Percentiles rank a stretch among this genome's conserved stretches.
phyloP scores from a whole-genome alignment of 352 stramenopile genomes.

The Globisporangium cystogenes region DNA sequence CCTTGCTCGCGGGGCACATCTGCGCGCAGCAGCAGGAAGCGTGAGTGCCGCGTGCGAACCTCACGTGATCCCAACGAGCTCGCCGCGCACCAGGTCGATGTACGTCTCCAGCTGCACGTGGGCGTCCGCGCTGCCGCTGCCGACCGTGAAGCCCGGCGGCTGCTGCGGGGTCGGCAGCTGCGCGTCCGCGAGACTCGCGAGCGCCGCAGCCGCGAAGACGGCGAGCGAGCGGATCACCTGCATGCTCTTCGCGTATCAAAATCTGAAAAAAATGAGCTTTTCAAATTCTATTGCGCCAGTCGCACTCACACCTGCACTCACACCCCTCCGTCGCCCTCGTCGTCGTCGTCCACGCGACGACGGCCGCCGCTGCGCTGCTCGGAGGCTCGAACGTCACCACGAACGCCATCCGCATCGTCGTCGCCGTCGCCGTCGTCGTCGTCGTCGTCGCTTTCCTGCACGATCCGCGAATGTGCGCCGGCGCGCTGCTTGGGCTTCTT shows the following conservation, averaged over 20 bases:
- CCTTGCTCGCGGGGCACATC: conserved; percentile 73
- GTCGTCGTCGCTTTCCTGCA: conserved; percentile 58
- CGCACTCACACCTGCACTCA: neutral
- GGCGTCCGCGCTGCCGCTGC: conserved; percentile 38
- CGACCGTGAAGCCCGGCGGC: conserved; percentile 60
- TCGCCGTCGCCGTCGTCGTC: conserved; percentile 14
- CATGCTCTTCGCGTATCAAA: neutral
- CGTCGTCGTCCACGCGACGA: conserved; percentile 7
- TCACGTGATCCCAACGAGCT: neutral
- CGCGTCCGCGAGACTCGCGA: conserved; percentile 13
- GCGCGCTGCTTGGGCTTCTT: conserved; percentile 17
- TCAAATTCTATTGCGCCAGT: too few relatives aligned
- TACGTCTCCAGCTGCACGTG: conserved; percentile 80
- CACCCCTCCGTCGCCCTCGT: conserved; percentile 11
- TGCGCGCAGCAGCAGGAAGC: conserved; percentile 6
- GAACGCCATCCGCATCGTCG: neutral
- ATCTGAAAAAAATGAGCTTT: neutral
- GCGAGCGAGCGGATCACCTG: conserved; percentile 12
- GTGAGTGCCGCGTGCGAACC: neutral
- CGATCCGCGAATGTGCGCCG: conserved; percentile 41
- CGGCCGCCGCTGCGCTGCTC: neutral
- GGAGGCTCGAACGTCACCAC: neutral
- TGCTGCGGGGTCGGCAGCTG: conserved; percentile 59
- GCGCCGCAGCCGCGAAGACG: conserved; percentile 8
- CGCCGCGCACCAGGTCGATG: conserved; percentile 53